A percentile compares a stretch with the other conserved stretches of the same genome.
These are phyloP conservation scores for Zopfia rhizophila DNA, from an alignment of 2,329 filamentous ascomycete genomes.

Conservation along the genomic window DNA sequence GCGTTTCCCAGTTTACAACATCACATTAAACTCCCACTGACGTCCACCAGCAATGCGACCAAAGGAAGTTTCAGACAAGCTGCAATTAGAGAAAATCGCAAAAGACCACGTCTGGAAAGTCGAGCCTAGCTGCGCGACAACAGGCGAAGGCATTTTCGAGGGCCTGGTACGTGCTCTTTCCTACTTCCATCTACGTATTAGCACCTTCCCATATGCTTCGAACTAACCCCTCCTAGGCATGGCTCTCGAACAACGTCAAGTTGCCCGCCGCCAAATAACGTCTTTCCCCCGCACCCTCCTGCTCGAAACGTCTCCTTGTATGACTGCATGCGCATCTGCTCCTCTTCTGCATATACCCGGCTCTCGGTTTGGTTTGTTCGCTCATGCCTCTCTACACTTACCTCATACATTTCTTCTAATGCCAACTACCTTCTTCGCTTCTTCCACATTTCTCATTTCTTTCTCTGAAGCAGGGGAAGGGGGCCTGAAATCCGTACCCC, in stretches of 20 bases:
- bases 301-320: conserved; percentile 25
- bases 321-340: conserved; percentile 43
- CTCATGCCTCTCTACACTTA: neutral
- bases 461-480: too few relatives aligned
- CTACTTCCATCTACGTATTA: neutral
- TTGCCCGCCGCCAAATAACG: conserved; percentile 51
- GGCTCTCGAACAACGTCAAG: conserved; percentile 64
- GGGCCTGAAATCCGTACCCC: too few relatives aligned
- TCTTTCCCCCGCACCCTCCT: conserved; percentile 6
- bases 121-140: conserved; percentile 64
- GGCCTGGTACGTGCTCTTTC: conserved; percentile 51
- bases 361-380: conserved; percentile 27
- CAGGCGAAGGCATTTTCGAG: conserved; percentile 64
- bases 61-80: conserved; percentile 60
- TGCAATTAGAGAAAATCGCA: conserved; percentile 61
- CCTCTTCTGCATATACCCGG: conserved; percentile 52
- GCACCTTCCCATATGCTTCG: neutral
- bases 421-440: too few relatives aligned
- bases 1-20: conserved; percentile 55
- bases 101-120: conserved; percentile 65
- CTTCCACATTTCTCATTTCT: neutral
- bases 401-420: neutral
- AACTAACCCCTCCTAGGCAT: conserved; percentile 45
- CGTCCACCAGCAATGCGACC: conserved; percentile 57
- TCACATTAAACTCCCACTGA: neutral